Conservation (phyloP, 2,329 filamentous ascomycete species). For the Cercospora sp. region DNA sequence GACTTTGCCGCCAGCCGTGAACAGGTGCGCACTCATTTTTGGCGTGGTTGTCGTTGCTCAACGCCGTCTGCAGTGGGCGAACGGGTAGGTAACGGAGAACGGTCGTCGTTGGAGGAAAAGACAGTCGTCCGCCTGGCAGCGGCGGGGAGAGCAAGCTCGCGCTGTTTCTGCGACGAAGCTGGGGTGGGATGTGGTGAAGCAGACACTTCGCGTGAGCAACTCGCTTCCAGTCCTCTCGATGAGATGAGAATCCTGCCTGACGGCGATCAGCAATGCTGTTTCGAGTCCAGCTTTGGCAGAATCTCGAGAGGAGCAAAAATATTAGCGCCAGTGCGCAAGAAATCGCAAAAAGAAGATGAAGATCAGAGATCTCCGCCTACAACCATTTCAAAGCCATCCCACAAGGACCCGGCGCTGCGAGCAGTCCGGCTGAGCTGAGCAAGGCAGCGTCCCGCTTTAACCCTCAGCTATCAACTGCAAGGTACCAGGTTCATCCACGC, state of each 20-base stretch:
- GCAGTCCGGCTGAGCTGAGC: neutral
- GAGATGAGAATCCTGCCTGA: neutral
- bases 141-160: slow-evolving; percentile 44
- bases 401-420: neutral
- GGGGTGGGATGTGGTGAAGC: slow-evolving; percentile 14
- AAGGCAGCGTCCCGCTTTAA: neutral
- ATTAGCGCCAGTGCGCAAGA: neutral
- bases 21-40: neutral
- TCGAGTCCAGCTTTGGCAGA: neutral
- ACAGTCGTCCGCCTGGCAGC: neutral
- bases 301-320: too few species aligned
- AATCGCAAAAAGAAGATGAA: neutral
- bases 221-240: neutral
- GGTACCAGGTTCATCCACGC: neutral
- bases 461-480: neutral
- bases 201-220: neutral
- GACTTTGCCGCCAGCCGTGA: neutral
- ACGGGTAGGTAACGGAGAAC: neutral
- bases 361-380: neutral
- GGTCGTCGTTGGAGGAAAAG: neutral
- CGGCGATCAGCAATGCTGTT: neutral
- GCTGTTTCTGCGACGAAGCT: slow-evolving; percentile 44
- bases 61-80: neutral
- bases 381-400: neutral
- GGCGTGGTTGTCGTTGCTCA: slow-evolving; percentile 10